These are phyloP conservation scores for Ascoidea tarda DNA, from an alignment of 805 yeast genomes.

Conservation along the genomic window DNA sequence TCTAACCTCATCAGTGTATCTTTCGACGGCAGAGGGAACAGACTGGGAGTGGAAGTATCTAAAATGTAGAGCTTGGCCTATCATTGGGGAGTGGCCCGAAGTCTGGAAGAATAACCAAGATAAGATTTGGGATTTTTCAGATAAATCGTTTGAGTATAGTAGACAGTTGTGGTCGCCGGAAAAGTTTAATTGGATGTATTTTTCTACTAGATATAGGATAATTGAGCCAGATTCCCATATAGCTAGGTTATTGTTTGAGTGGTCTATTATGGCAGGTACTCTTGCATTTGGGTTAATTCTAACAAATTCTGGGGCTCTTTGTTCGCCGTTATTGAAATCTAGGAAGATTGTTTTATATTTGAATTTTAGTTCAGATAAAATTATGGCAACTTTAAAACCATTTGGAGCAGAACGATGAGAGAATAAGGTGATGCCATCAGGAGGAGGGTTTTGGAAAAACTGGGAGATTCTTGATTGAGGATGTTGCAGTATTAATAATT, in stretches of 20 bases:
- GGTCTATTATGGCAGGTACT: conserved; percentile 90
- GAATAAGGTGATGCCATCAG: conserved; percentile 70
- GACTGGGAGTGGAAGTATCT: conserved; percentile 78
- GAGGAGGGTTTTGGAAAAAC: conserved; percentile 65
- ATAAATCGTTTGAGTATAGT: conserved; percentile 65
- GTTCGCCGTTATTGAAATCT: conserved; percentile 83
- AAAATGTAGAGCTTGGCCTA: conserved; percentile 93
- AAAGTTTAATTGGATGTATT: conserved; percentile 38
- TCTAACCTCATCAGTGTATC: conserved; percentile 86
- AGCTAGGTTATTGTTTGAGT: conserved; percentile 61
- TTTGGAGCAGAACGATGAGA: conserved; percentile 88
- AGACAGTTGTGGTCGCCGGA: conserved; percentile 44
- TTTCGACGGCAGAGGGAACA: conserved; percentile 78
- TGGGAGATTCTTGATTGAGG: conserved; percentile 43
- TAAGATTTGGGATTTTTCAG: conserved; percentile 72
- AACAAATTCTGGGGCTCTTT: conserved; percentile 85
- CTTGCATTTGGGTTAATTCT: conserved; percentile 93
- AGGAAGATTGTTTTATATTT: conserved; percentile 70
- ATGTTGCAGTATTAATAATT: conserved; percentile 15
- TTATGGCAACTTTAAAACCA: conserved; percentile 91
- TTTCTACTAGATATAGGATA: conserved; percentile 65
- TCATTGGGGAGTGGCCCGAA: conserved; percentile 97
- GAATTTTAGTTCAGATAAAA: conserved; percentile 69
- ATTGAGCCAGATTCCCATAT: conserved; percentile 96
- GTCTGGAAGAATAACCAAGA: conserved; percentile 93